phyloP scores from a whole-genome alignment of 495 filamentous ascomycete genomes.

The Hyaloscypha hepaticicola region DNA sequence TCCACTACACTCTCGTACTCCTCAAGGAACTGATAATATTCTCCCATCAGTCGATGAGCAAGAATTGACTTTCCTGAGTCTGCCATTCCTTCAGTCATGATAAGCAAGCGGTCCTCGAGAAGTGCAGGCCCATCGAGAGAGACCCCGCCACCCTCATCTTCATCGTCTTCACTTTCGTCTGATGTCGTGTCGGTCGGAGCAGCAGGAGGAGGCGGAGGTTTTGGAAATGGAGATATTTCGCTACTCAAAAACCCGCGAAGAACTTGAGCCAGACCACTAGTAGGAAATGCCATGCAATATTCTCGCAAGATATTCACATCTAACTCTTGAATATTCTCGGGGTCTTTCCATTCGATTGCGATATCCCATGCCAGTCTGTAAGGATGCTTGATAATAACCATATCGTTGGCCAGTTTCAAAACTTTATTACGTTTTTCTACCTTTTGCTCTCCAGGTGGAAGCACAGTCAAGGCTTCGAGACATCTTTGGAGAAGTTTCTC shows the following conservation, averaged over 20 bases:
- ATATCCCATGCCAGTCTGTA: constrained; percentile 90
- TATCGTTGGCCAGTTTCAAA: constrained; percentile 72
- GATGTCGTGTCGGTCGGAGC: constrained; percentile 17
- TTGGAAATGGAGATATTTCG: constrained; percentile 80
- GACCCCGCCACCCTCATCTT: constrained; percentile 53
- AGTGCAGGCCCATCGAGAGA: constrained; percentile 51
- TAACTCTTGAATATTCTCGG: constrained; percentile 66
- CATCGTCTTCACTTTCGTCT: constrained; percentile 39
- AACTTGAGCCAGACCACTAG: constrained; percentile 75
- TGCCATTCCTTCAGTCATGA: constrained; percentile 83
- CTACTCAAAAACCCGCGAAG: constrained; percentile 78
- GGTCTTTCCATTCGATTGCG: constrained; percentile 83
- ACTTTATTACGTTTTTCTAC: constrained; percentile 65
- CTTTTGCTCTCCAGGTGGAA: constrained; percentile 62
- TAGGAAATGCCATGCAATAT: constrained; percentile 81
- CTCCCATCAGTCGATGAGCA: constrained; percentile 78
- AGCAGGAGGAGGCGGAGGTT: constrained; percentile 26
- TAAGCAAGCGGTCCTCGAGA: constrained; percentile 68
- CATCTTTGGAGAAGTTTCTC: constrained; percentile 84
- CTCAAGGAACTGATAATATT: constrained; percentile 81
- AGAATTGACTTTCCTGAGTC: constrained; percentile 69
- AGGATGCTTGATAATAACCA: constrained; percentile 95
- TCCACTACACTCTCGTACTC: constrained; percentile 86
- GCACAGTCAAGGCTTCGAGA: constrained; percentile 69
- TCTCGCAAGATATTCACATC: constrained; percentile 73